Evolutionary conservation across 2,329 filamentous ascomycete species (phyloP).

Genomic region (Colletotrichum filicis): DNA sequence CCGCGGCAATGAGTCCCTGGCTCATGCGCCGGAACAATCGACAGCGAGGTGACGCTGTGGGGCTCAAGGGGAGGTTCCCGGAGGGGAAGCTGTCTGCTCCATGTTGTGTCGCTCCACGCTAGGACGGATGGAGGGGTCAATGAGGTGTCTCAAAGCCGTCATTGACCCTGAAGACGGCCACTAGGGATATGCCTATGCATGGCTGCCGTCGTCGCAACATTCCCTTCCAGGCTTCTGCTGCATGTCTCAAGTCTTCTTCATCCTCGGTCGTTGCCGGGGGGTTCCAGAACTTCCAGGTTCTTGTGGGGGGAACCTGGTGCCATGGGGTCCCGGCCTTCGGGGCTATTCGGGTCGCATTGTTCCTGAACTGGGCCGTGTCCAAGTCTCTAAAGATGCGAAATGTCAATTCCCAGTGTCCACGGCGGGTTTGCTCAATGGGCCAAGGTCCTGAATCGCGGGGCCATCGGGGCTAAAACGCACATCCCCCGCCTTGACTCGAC

Average conservation of each 20-base stretch:
- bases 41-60: conserved; percentile 30
- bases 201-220: background rate
- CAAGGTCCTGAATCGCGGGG: conserved; percentile 30
- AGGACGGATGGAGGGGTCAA: conserved; percentile 12
- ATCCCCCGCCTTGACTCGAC: conserved; percentile 30
- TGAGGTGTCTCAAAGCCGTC: conserved; percentile 16
- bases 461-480: conserved; percentile 16
- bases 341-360: conserved; percentile 28
- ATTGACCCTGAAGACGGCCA: conserved; percentile 28
- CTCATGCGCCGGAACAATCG: conserved; percentile 30
- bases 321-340: conserved; percentile 15
- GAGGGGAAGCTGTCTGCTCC: background rate
- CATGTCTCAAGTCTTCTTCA: conserved; percentile 30
- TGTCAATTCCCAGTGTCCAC: conserved; percentile 8
- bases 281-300: background rate
- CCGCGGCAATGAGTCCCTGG: conserved; percentile 29
- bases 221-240: background rate
- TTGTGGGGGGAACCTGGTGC: conserved; percentile 16
- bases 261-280: conserved; percentile 20
- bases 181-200: conserved; percentile 5
- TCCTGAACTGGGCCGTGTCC: conserved; percentile 16
- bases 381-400: conserved; percentile 3
- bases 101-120: conserved; percentile 6
- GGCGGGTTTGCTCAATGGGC: conserved; percentile 2
- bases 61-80: background rate